phyloP scores from a whole-genome alignment of 23 red algal genomes.

The Gracilaria caudata region DNA sequence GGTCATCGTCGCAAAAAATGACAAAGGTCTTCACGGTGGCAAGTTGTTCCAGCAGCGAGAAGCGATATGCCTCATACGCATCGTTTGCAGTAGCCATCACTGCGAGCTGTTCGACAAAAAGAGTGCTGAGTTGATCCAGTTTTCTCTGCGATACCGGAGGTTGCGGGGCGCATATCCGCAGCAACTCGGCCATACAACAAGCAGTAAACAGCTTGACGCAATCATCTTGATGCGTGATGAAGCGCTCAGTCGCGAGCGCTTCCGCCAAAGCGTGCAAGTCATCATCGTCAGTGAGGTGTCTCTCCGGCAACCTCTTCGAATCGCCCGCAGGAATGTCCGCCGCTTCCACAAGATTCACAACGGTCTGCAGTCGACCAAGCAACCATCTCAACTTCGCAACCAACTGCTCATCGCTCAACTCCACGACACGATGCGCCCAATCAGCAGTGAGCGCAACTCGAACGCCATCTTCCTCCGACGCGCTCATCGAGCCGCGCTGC shows the following conservation, averaged over 20 bases:
- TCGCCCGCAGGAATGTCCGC: background rate
- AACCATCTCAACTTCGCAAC: background rate
- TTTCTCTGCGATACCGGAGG: slow-evolving; percentile 44
- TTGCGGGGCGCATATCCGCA: slow-evolving; percentile 60
- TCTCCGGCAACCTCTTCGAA: slow-evolving; percentile 12
- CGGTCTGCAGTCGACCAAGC: slow-evolving; percentile 12
- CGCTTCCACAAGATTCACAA: slow-evolving; percentile 26
- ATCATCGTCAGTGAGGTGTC: background rate
- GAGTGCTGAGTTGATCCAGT: slow-evolving; percentile 24
- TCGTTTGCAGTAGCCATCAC: slow-evolving; percentile 34
- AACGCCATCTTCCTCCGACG: background rate
- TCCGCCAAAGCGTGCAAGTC: slow-evolving; percentile 36
- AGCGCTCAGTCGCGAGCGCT: slow-evolving; percentile 26
- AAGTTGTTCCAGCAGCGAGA: slow-evolving; percentile 68
- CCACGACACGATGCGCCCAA: slow-evolving; percentile 2
- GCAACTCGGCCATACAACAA: slow-evolving; percentile 60
- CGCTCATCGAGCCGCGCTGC: background rate
- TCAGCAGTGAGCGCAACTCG: slow-evolving; percentile 5
- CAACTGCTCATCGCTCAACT: background rate
- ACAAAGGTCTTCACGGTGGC: slow-evolving; percentile 69
- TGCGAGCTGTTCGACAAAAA: slow-evolving; percentile 63
- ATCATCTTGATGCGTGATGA: slow-evolving; percentile 32
- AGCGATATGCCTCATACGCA: slow-evolving; percentile 15
- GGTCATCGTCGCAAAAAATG: slow-evolving; percentile 54
- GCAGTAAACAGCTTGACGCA: slow-evolving; percentile 47